Percentiles rank a stretch among this genome's conserved stretches.
phyloP scores from a whole-genome alignment of 2,329 filamentous ascomycete genomes.

The Orbilia ellipsospora region DNA sequence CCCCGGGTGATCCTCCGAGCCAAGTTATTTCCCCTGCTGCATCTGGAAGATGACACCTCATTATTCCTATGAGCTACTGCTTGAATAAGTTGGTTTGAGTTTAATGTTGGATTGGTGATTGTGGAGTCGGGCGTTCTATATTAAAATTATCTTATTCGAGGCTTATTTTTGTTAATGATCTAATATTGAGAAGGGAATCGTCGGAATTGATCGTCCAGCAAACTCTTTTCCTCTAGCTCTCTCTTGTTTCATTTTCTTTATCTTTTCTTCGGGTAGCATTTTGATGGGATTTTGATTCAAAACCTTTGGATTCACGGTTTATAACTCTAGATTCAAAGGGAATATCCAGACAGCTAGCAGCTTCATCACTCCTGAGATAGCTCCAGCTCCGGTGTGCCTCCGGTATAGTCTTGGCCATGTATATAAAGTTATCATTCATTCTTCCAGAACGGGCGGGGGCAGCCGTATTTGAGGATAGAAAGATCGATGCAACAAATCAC shows the following conservation, averaged over 20 bases:
- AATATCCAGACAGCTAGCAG: too few species aligned
- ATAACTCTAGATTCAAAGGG: too few species aligned
- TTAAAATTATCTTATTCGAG: not conserved
- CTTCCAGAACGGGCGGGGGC: too few species aligned
- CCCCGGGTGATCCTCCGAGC: conserved; percentile 31
- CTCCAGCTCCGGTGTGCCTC: too few species aligned
- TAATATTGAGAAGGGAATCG: not conserved
- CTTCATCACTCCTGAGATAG: too few species aligned
- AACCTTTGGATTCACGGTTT: too few species aligned
- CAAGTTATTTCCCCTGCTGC: conserved; percentile 34
- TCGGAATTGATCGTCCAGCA: not conserved
- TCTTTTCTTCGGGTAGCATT: not conserved
- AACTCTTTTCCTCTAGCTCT: not conserved
- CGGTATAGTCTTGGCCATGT: too few species aligned
- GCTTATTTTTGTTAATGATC: not conserved
- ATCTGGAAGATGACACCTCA: conserved; percentile 7
- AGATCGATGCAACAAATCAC: too few species aligned
- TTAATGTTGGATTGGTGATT: conserved; percentile 12
- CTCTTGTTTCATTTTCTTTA: not conserved
- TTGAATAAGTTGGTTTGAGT: not conserved
- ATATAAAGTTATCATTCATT: too few species aligned
- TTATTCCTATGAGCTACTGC: too few species aligned
- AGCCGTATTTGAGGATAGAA: too few species aligned
- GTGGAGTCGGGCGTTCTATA: conserved; percentile 26
- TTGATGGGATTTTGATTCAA: too few species aligned